Evolutionary conservation across 2,329 filamentous ascomycete species (phyloP).

Genomic region (Penicillium psychrosexuale): DNA sequence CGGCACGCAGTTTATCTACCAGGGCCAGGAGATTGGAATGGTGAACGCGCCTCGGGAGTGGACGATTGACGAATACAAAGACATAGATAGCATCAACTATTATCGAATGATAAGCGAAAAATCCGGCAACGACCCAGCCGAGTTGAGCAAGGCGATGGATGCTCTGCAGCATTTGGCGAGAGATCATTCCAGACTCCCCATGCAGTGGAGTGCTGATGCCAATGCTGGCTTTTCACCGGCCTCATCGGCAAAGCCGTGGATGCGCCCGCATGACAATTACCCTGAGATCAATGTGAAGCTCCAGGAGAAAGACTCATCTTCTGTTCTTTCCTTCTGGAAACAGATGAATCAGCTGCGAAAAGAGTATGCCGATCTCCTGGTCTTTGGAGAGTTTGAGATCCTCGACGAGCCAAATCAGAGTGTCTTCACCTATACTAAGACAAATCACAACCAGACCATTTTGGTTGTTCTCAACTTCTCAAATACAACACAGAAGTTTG

Average conservation of each 20-base stretch:
- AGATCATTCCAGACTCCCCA: conserved; percentile 64
- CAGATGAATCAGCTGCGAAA: conserved; percentile 46
- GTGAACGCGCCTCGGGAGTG: conserved; percentile 52
- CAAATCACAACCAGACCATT: background rate
- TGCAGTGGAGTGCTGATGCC: conserved; percentile 60
- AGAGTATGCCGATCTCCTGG: conserved; percentile 55
- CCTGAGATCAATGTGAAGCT: conserved; percentile 43
- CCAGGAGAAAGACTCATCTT: conserved; percentile 47
- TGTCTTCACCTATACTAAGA: conserved; percentile 24
- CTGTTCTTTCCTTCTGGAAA: conserved; percentile 60
- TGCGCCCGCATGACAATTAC: conserved; percentile 56
- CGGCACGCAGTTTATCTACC: conserved; percentile 59
- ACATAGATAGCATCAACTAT: conserved; percentile 48
- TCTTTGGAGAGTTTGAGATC: conserved; percentile 45
- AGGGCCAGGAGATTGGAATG: conserved; percentile 62
- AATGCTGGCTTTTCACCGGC: conserved; percentile 66
- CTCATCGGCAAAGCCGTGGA: conserved; percentile 54
- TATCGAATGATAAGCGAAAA: conserved; percentile 40
- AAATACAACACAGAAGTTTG: conserved; percentile 1
- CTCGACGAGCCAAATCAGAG: conserved; percentile 8
- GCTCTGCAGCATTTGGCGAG: conserved; percentile 56
- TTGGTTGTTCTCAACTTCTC: conserved; percentile 21
- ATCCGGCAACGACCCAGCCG: conserved; percentile 36
- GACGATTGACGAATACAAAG: conserved; percentile 46
- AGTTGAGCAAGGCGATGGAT: conserved; percentile 47